A percentile compares a stretch with the other conserved stretches of the same genome.
Evolutionary conservation across 805 yeast genomes (phyloP).

Genomic region (Metschnikowia anglica): DNA sequence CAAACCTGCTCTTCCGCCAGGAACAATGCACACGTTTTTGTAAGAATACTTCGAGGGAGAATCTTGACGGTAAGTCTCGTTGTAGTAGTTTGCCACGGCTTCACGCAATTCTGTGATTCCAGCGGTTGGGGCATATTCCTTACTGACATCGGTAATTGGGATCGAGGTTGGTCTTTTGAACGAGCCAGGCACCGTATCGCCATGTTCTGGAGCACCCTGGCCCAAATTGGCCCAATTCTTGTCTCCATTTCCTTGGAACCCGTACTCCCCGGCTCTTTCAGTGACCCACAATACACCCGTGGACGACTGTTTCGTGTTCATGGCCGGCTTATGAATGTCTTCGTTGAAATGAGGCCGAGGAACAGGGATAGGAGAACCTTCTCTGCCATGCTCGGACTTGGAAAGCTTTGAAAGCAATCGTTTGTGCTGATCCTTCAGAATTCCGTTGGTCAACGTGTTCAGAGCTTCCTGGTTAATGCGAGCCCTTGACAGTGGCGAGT

Average conservation of each 20-base stretch:
- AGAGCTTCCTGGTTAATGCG: constrained; percentile 21
- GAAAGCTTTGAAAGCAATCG: constrained; percentile 32
- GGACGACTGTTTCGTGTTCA: constrained; percentile 57
- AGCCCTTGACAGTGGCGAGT: constrained; percentile 26
- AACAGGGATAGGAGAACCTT: constrained; percentile 49
- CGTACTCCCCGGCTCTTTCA: constrained; percentile 58
- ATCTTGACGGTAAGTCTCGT: constrained; percentile 51
- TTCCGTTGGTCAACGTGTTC: constrained; percentile 13
- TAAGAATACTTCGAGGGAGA: constrained; percentile 53
- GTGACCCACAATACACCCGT: constrained; percentile 68
- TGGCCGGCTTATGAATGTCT: constrained; percentile 53
- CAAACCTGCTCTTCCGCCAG: constrained; percentile 64
- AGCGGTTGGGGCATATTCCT: constrained; percentile 62
- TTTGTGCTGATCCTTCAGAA: constrained; percentile 21
- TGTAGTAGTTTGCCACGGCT: constrained; percentile 58
- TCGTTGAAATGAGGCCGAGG: constrained; percentile 48
- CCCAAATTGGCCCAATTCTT: constrained; percentile 58
- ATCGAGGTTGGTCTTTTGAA: constrained; percentile 51
- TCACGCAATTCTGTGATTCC: constrained; percentile 54
- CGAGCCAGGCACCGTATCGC: constrained; percentile 57
- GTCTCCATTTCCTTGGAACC: constrained; percentile 42
- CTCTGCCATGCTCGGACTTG: constrained; percentile 35
- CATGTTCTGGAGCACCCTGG: constrained; percentile 66
- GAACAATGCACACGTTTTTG: constrained; percentile 62
- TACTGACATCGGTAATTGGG: constrained; percentile 46